Conservation (phyloP, 805 yeast species). For the Saturnispora silvae region DNA sequence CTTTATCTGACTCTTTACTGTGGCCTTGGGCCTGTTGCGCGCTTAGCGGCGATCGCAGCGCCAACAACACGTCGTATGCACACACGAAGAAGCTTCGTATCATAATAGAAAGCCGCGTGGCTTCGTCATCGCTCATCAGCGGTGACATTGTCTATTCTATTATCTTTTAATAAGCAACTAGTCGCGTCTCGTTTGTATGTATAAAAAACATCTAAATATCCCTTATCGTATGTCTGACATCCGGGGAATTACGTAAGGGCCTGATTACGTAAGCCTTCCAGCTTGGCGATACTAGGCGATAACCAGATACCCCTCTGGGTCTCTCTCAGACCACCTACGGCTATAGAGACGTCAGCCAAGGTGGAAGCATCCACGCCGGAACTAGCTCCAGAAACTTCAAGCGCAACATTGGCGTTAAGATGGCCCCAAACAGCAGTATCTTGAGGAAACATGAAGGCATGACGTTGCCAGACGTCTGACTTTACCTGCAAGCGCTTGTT, state of each 20-base stretch:
- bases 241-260: no score
- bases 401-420: constrained; percentile 45
- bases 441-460: constrained; percentile 66
- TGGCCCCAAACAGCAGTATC: constrained; percentile 60
- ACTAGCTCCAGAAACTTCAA: constrained; percentile 44
- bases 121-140: constrained; percentile 22
- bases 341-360: constrained; percentile 41
- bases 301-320: constrained; percentile 50
- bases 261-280: neutral
- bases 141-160: constrained; percentile 7
- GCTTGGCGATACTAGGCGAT: constrained; percentile 1
- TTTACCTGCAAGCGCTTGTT: constrained; percentile 27
- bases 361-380: constrained; percentile 40
- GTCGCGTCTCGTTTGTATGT: no score
- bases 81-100: constrained; percentile 53
- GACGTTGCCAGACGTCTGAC: constrained; percentile 46
- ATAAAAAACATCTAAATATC: no score
- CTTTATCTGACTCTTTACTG: constrained; percentile 18
- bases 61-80: constrained; percentile 42
- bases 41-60: constrained; percentile 14
- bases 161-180: no score
- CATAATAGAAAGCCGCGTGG: constrained; percentile 25
- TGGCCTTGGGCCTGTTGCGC: constrained; percentile 6
- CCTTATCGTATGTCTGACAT: no score
- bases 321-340: constrained; percentile 38